Conservation (phyloP, 2,329 filamentous ascomycete genomes). For the Seiridium unicorne region DNA sequence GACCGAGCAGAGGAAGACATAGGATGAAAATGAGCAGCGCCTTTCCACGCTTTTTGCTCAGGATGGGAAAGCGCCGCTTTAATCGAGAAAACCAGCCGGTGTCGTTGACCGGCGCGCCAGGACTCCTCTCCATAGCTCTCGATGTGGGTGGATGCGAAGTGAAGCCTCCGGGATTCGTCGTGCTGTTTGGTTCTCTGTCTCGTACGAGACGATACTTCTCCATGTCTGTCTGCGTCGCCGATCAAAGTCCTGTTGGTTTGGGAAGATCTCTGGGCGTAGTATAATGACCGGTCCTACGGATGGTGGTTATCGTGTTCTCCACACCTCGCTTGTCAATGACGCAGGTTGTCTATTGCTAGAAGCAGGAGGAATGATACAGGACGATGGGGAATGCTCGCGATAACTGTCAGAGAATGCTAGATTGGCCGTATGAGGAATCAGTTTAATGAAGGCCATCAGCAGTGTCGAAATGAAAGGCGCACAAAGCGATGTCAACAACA, state of each 20-base stretch:
- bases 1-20: constrained; percentile 27
- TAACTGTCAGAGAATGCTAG: background rate
- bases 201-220: background rate
- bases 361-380: too few relatives aligned
- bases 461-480: background rate
- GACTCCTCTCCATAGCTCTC: constrained; percentile 9
- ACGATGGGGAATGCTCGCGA: background rate
- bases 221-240: background rate
- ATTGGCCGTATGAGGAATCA: background rate
- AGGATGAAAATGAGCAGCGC: constrained; percentile 23
- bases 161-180: background rate
- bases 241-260: too few relatives aligned
- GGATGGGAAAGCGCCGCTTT: constrained; percentile 23
- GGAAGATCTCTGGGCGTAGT: too few relatives aligned
- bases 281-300: too few relatives aligned
- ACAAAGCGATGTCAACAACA: background rate
- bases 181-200: background rate
- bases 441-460: background rate
- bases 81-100: constrained; percentile 16
- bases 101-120: constrained; percentile 7
- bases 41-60: constrained; percentile 23
- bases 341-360: too few relatives aligned
- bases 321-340: too few relatives aligned
- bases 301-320: too few relatives aligned
- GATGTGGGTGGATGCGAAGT: background rate